Percentiles rank a stretch among this genome's conserved stretches.
phyloP scores from a whole-genome alignment of 768 basidiomycete species.

The Suillus spraguei region DNA sequence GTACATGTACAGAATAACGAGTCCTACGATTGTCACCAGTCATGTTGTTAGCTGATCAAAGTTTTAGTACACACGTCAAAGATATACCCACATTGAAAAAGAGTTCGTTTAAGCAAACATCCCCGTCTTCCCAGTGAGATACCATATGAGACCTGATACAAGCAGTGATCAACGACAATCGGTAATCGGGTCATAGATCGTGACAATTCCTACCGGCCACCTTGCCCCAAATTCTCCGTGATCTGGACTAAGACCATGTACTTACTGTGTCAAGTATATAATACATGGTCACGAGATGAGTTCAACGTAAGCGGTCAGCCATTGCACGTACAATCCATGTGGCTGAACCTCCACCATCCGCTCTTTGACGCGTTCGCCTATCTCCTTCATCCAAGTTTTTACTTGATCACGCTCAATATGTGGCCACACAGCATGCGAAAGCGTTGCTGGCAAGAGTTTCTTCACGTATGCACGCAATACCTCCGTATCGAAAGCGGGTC shows the following conservation, averaged over 20 bases:
- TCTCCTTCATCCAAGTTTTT: conserved; percentile 80
- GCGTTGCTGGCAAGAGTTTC: conserved; percentile 71
- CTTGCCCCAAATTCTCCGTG: conserved; percentile 83
- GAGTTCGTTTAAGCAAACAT: conserved; percentile 76
- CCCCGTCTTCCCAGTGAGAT: conserved; percentile 89
- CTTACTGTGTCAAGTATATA: conserved; percentile 52
- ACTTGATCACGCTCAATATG: conserved; percentile 69
- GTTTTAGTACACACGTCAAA: conserved; percentile 10
- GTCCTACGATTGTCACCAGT: conserved; percentile 50
- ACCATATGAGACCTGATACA: conserved; percentile 69
- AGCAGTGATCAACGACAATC: conserved; percentile 14
- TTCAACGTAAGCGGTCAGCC: background rate
- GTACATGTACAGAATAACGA: conserved; percentile 68
- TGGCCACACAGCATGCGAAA: conserved; percentile 68
- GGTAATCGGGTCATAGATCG: conserved; percentile 1
- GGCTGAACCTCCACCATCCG: conserved; percentile 85
- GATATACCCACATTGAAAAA: conserved; percentile 67
- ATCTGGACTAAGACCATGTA: conserved; percentile 86
- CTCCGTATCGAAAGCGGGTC: conserved; percentile 68
- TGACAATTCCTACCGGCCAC: conserved; percentile 64
- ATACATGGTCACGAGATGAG: conserved; percentile 16
- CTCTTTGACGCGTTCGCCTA: conserved; percentile 83
- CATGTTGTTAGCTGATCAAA: conserved; percentile 12
- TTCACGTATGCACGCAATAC: conserved; percentile 79
- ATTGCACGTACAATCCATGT: conserved; percentile 70